Evolutionary conservation across 2,329 filamentous ascomycete species (phyloP), one percentile per base, ranked within the genome.

Genomic region (Pyricularia pennisetigena): DNA sequence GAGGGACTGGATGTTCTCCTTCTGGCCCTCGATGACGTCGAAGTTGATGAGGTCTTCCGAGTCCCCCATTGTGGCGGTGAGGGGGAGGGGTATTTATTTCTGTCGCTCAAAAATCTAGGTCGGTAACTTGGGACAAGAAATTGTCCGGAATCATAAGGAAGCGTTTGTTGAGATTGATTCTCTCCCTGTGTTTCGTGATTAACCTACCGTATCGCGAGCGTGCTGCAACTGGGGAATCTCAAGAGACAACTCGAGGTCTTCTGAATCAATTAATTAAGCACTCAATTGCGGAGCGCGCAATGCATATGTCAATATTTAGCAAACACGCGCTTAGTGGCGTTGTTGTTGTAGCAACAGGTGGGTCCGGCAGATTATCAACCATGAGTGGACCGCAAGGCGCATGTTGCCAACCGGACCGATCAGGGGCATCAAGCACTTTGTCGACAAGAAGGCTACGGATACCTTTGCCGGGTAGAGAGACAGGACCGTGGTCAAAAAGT

Each of bases 1-100:
- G 14, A 99, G 85, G 26, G 93, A 89, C 79, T 97, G 94, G 68
- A 99, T 97, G 79, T 99, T 99, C 81, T 99, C 95, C 80, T 99
- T 99, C 74, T 97, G 94, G 64, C 87, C 88, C 81, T 99, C 95
- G 79, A 99, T 97, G 71, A 97, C 86, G 74, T 97, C 91, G 81
- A 99, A 98, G 80, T 88, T 81, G 76, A 90, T 87, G 57, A 87
- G 78, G 72, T 89, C 86, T 70, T 80, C 79, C 70, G 80, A 78
- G 57, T 24, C 57, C 57, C 57, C 57, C 57, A 61, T 61, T 4
- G 4, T 61, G 28, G 26, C 62, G 67, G 23, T 59, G 57, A 61
- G 57, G 57, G 57, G 57, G 57, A 61, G 57, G 57, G 57, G 57
- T 61, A 61, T 23, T 61, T 61, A 26, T 16, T 10, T 59, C 1